Base-by-base conservation (phyloP, 441 rosid genomes). In the Kokia cookei region DNA sequence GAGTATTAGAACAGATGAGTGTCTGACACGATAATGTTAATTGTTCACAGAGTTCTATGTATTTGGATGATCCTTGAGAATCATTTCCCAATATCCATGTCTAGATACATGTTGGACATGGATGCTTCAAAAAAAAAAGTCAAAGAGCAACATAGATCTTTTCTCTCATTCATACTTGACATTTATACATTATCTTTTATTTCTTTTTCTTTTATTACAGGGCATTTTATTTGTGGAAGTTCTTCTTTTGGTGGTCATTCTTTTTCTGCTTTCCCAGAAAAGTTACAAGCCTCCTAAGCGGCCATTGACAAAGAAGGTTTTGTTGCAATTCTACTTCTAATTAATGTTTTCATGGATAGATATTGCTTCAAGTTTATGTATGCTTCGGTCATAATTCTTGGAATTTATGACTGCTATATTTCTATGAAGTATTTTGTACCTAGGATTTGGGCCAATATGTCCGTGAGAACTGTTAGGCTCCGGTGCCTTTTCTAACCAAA, bases 241-340 rank as follows among this genome's bases (percentile, higher is more conserved):
- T n/a, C 79, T 93, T 81, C 96, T 93, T 73, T 74, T 91, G 68
- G 88, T 89, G 73, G 96, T 90, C 48, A 95, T 95, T 78, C 82
- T 95, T 37, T 83, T 88, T 80, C 86, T 95, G 17, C 87, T 95
- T 65, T 84, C 92, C 61, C 90, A 85, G 71, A 91, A 95, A 79
- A 95, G 98, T 79, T 95, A 90, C 85, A 95, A 91, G 80, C 99
- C 92, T 15, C 99, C 98, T 32, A 93, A 93, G 75, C 83, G 96
- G 47, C 99, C 98, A 1, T 81, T 95, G 77, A 85, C 97, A 0
- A 81, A 88, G 77, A 91, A 95, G 93, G 99, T 92, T 68, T 17
- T 48, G 7, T 73, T 9, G 37, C 63, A 11, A 6, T 7, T 26
- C 14, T 60, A 59, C 40, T 42, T 73, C 10, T 7, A 14, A 1